Base-by-base conservation (phyloP, 2,329 filamentous ascomycete species). In the Coniella lustricola region DNA sequence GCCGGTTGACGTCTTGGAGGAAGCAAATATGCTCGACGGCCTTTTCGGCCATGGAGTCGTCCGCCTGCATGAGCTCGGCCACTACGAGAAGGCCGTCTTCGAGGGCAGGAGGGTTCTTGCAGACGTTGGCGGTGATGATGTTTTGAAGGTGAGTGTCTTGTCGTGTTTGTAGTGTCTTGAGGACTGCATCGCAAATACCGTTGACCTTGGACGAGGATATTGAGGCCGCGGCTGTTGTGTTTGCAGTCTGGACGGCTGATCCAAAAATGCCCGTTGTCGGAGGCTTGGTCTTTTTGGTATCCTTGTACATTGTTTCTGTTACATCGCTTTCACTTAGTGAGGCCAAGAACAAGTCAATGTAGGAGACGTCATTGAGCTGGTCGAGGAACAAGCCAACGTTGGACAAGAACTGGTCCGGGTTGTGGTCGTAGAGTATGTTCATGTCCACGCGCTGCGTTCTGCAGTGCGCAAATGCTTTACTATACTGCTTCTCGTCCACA, bases 21-120 rank as follows among this genome's bases (percentile, higher is more conserved):
- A 98, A 98, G 73, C 90, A 97, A 52, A 98, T 96, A 61, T 98
- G 93, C 62, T 96, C 90, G 18, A 96, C 85, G 0, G 91, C 91
- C 64, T 84, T 85, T 57, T 97, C 91, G 0, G 89, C 88, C 56
- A 90, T 75, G 45, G 82, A 77, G 36, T 81, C 72, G 43, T 85
- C 79, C 56, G 84, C 77, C 48, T 77, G 75, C 72, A 82, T 77
- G 32, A 98, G 70, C 46, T 82, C 77, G 3, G 88, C 84, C 31
- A 97, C 87, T 29, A 97, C 81, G 2, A 70, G 70, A 44, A 98
- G 72, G 3, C 90, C 93, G 52, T 91, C 84, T 50, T 94, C 87
- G 1, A 97, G 77, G 44, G 95, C 91, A 7, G 93, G 90, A 0
- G 93, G 93, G 3, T 75, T 79, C 64, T 97, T 98, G 77, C 89